Evolutionary conservation across 2,329 filamentous ascomycete genomes (phyloP).

Genomic region (Fusarium graminum): DNA sequence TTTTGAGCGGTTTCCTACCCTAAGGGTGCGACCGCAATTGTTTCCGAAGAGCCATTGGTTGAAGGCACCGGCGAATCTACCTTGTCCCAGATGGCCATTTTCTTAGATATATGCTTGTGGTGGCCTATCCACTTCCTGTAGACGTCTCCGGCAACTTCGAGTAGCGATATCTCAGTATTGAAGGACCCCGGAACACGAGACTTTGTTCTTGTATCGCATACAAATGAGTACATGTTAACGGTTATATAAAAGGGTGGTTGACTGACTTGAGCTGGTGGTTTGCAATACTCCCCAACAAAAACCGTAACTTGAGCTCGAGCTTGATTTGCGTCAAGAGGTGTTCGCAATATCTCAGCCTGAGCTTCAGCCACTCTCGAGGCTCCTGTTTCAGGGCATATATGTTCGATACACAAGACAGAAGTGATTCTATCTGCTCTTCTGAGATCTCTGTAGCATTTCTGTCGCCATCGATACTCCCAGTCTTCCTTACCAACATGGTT

Average conservation of each 20-base stretch:
- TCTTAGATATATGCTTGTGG: not conserved
- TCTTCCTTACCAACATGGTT: not conserved
- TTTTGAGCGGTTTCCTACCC: not conserved
- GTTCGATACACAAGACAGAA: not conserved
- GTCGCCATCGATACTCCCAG: not conserved
- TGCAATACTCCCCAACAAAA: constrained; percentile 15
- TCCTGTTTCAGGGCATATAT: not conserved
- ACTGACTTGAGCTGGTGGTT: constrained; percentile 9
- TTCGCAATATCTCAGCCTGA: constrained; percentile 2
- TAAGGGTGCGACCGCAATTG: not conserved
- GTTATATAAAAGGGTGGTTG: rapidly evolving
- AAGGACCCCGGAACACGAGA: not conserved
- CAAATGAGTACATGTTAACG: rapidly evolving
- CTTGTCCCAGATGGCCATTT: not conserved
- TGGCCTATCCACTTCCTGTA: not conserved
- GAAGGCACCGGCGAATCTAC: rapidly evolving
- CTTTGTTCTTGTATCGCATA: rapidly evolving
- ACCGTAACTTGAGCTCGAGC: constrained; percentile 13
- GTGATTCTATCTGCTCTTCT: rapidly evolving
- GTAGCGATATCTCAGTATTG: not conserved
- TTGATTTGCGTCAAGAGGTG: constrained; percentile 10
- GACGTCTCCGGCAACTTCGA: not conserved
- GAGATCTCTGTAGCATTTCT: not conserved
- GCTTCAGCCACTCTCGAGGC: constrained; percentile 6
- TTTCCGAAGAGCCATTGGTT: rapidly evolving